A percentile compares a stretch with the other conserved stretches of the same genome.
phyloP scores from a whole-genome alignment of 2,329 filamentous ascomycete genomes.

The Hypoxylon sp. region DNA sequence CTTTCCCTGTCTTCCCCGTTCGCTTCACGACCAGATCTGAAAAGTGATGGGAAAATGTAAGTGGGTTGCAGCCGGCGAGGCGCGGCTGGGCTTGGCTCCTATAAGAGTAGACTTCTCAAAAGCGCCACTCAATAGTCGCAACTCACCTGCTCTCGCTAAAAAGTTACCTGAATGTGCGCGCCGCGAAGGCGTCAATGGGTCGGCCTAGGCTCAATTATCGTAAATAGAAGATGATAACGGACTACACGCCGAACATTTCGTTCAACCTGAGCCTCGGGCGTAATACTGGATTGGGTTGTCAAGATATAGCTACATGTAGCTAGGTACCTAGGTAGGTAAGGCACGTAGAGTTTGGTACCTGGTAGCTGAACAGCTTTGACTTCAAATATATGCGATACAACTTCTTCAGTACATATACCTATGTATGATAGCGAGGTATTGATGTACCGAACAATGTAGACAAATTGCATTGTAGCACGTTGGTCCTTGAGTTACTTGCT shows the following conservation, averaged over 20 bases:
- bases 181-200: conserved; percentile 16
- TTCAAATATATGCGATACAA: conserved; percentile 1
- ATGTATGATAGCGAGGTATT: not conserved
- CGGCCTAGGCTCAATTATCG: conserved; percentile 17
- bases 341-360: not conserved
- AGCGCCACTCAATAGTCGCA: conserved; percentile 36
- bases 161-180: conserved; percentile 8
- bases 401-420: no score
- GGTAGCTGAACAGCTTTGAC: not conserved
- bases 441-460: not conserved
- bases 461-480: not conserved
- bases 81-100: conserved; percentile 32
- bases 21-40: not conserved
- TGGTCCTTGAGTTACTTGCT: not conserved
- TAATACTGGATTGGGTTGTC: not conserved
- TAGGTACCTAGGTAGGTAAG: no score
- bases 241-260: not conserved
- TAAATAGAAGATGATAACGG: not conserved
- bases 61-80: conserved; percentile 25
- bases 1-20: not conserved
- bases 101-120: conserved; percentile 9
- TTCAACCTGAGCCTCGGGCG: conserved; percentile 2
- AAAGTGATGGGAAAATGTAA: conserved; percentile 12
- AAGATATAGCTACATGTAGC: not conserved
- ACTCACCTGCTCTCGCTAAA: conserved; percentile 11